Conservation (phyloP, 257 asterid genomes). For the Jacaranda copaia region DNA sequence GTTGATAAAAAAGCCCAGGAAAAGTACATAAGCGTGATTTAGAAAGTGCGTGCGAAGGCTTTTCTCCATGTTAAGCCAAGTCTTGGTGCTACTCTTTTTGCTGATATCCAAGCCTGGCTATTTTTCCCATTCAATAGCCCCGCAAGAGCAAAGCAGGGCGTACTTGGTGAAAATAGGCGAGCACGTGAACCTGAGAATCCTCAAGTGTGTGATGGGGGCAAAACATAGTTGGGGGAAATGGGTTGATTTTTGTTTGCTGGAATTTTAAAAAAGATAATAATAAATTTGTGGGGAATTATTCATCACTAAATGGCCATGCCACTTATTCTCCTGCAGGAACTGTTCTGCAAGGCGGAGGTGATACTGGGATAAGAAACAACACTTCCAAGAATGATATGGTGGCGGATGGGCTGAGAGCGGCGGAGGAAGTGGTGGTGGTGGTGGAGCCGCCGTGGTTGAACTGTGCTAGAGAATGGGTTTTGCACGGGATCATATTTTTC, state of each 20-base stretch:
- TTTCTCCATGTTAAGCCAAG: constrained; percentile 75
- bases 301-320: constrained; percentile 81
- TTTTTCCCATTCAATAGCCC: constrained; percentile 92
- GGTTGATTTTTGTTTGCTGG: constrained; percentile 64
- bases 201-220: constrained; percentile 75
- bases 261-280: constrained; percentile 55
- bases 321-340: constrained; percentile 52
- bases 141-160: constrained; percentile 65
- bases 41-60: constrained; percentile 56
- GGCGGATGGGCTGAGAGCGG: constrained; percentile 47
- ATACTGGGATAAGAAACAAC: constrained; percentile 72
- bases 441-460: constrained; percentile 83
- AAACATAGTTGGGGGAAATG: constrained; percentile 74
- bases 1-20: constrained; percentile 38
- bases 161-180: constrained; percentile 63
- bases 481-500: too few relatives aligned
- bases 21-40: constrained; percentile 62
- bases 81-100: constrained; percentile 72
- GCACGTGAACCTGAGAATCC: constrained; percentile 80
- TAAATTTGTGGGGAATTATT: constrained; percentile 61
- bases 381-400: constrained; percentile 59
- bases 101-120: constrained; percentile 81
- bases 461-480: constrained; percentile 66
- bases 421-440: constrained; percentile 47
- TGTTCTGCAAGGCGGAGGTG: constrained; percentile 57